Conservation (phyloP, 257 asterid genomes). For the Nicotiana tomentosiformis region DNA sequence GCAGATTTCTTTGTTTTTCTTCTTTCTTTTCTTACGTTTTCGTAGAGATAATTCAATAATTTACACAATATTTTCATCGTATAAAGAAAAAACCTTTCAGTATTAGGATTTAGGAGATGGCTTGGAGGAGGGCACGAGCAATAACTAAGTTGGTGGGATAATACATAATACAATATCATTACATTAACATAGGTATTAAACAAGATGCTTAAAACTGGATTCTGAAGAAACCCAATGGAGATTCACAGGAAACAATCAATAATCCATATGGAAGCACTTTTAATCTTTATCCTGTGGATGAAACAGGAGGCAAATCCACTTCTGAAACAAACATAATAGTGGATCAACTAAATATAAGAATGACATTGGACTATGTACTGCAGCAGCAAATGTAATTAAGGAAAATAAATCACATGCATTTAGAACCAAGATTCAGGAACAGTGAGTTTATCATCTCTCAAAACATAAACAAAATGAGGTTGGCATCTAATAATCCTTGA, state of each 20-base stretch:
- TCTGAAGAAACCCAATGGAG: neutral
- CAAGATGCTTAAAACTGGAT: neutral
- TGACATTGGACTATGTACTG: neutral
- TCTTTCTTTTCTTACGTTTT: no score
- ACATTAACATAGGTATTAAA: no score
- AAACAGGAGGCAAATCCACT: neutral
- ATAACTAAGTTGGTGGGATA: no score
- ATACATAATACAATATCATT: no score
- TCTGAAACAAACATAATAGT: neutral
- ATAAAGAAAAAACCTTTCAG: no score
- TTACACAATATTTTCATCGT: no score
- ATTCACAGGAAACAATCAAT: neutral
- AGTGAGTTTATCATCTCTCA: neutral
- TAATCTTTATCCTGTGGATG: neutral
- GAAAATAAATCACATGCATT: neutral
- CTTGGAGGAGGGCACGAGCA: no score
- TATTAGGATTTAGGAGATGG: no score
- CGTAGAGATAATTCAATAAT: no score
- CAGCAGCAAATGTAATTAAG: neutral
- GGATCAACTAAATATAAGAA: neutral
- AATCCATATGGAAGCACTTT: no score
- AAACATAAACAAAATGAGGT: neutral
- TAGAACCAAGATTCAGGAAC: neutral
- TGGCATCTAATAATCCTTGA: neutral
- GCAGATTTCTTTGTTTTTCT: no score